These are phyloP conservation scores for Mycena rosella DNA, from an alignment of 768 basidiomycete species.

Conservation along the genomic window DNA sequence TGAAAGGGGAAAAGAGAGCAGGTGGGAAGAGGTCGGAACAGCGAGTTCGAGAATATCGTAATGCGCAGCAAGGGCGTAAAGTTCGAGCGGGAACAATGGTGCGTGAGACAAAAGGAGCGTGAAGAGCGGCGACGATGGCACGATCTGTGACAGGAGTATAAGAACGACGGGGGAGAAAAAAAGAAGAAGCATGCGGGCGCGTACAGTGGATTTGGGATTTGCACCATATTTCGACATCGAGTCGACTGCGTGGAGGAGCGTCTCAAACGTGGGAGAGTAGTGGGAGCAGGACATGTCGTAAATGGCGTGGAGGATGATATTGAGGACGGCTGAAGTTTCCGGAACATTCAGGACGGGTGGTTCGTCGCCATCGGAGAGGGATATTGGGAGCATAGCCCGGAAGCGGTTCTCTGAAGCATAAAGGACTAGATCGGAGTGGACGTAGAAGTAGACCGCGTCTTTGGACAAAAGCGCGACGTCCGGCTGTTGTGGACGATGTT, in stretches of 20 bases:
- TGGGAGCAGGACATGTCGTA: slow-evolving; percentile 83
- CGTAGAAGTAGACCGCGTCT: slow-evolving; percentile 88
- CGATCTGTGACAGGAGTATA: slow-evolving; percentile 45
- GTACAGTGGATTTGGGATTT: slow-evolving; percentile 50
- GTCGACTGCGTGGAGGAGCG: slow-evolving; percentile 67
- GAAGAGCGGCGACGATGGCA: slow-evolving; percentile 66
- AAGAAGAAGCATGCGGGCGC: background rate
- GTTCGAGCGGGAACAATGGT: slow-evolving; percentile 73
- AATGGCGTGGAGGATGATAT: slow-evolving; percentile 77
- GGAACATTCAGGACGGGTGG: slow-evolving; percentile 67
- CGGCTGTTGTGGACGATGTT: slow-evolving; percentile 63
- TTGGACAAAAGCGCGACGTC: slow-evolving; percentile 76
- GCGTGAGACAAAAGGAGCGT: slow-evolving; percentile 74
- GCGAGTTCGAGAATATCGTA: slow-evolving; percentile 81
- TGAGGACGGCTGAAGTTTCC: slow-evolving; percentile 72
- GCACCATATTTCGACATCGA: slow-evolving; percentile 73
- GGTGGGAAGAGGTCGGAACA: slow-evolving; percentile 77
- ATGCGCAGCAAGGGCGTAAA: slow-evolving; percentile 78
- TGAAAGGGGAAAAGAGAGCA: slow-evolving; percentile 77
- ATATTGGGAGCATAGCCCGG: slow-evolving; percentile 63
- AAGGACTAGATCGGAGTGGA: slow-evolving; percentile 71
- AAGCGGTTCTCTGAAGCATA: slow-evolving; percentile 74
- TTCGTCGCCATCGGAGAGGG: slow-evolving; percentile 51
- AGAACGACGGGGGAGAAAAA: background rate
- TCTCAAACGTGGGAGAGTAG: slow-evolving; percentile 76